Evolutionary conservation across 305 asterid genomes (phyloP).

Genomic region (Fraxinus baroniana): DNA sequence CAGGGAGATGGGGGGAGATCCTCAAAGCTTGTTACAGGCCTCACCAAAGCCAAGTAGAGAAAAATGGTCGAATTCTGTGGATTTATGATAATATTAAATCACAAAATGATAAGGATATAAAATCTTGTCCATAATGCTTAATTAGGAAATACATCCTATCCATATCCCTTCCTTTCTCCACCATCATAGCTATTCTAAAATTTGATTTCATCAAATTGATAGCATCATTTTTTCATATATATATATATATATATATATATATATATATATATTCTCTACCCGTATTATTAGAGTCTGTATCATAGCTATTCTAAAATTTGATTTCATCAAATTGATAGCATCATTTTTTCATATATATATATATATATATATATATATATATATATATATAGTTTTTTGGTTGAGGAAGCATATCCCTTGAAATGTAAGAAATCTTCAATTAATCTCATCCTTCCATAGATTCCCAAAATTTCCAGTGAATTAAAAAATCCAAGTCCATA

Average conservation of each 20-base stretch:
- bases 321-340: too few species aligned
- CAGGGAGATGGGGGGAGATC: not conserved
- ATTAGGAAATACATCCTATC: not conserved
- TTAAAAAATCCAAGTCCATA: not conserved
- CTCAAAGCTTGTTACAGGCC: not conserved
- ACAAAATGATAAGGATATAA: not conserved
- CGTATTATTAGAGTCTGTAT: too few species aligned
- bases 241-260: not conserved
- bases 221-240: not conserved
- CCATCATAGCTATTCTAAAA: not conserved
- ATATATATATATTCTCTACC: not conserved
- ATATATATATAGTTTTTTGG: not conserved
- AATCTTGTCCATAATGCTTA: not conserved
- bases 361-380: too few species aligned
- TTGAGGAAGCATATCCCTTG: not conserved
- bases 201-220: not conserved
- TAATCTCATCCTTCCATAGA: not conserved
- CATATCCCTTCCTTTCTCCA: not conserved
- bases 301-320: too few species aligned
- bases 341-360: too few species aligned
- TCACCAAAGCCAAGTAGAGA: not conserved
- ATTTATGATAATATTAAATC: not conserved
- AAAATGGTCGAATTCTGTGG: not conserved
- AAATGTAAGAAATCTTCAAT: not conserved
- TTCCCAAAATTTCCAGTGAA: not conserved